phyloP scores from a whole-genome alignment of 352 stramenopile genomes.

The Pythium dissotocum region DNA sequence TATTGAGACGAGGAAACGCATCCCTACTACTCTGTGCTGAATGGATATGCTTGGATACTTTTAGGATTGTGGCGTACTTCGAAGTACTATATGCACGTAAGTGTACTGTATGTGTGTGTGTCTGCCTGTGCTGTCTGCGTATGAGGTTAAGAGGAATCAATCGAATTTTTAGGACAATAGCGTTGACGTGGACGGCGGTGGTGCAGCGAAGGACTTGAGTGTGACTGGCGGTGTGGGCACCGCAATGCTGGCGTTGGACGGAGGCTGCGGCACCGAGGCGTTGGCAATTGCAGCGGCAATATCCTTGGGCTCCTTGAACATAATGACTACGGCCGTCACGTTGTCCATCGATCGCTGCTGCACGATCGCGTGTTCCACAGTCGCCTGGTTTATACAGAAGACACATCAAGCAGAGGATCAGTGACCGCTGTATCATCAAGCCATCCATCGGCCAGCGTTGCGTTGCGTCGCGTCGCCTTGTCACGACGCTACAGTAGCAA shows the following conservation, averaged over 20 bases:
- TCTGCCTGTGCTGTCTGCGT: neutral
- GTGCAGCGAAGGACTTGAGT: conserved; percentile 11
- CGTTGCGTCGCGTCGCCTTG: neutral
- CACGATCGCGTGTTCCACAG: conserved; percentile 80
- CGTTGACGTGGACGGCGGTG: conserved; percentile 6
- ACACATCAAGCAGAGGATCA: neutral
- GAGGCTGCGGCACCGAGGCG: neutral
- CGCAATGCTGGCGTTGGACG: conserved; percentile 6
- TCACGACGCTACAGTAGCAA: too few relatives aligned
- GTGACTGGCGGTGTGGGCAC: conserved; percentile 21
- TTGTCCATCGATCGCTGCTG: conserved; percentile 87
- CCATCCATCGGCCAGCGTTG: neutral
- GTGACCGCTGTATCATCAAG: neutral
- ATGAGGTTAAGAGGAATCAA: neutral
- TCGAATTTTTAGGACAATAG: neutral
- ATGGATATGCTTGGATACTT: too few relatives aligned
- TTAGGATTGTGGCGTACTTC: neutral
- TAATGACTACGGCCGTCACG: conserved; percentile 80
- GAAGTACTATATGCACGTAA: neutral
- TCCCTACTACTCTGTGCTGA: too few relatives aligned
- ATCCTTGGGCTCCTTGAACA: conserved; percentile 76
- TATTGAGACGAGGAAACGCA: neutral
- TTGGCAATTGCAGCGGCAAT: conserved; percentile 22
- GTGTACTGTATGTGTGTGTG: conserved; percentile 1
- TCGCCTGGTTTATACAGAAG: conserved; percentile 37